phyloP scores from a whole-genome alignment of 768 basidiomycete species.

The Strobilomyces echinocephalus region DNA sequence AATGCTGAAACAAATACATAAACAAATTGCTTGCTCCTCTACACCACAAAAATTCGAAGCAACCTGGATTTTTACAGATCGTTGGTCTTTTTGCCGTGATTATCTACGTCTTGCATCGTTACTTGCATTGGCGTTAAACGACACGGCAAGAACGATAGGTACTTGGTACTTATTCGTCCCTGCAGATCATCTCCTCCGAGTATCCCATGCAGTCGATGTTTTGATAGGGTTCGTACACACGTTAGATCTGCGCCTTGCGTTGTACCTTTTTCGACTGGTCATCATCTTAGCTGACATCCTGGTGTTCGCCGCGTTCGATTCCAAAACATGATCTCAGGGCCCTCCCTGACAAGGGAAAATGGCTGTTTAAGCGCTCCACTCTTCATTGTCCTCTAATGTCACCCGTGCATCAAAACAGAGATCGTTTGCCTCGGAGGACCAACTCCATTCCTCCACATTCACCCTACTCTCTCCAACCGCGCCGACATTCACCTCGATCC shows the following conservation, averaged over 20 bases:
- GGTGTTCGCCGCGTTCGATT: not conserved
- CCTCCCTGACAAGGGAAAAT: not conserved
- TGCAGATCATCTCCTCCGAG: slow-evolving; percentile 63
- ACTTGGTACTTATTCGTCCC: slow-evolving; percentile 24
- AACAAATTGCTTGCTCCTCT: not conserved
- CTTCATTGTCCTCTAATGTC: not conserved
- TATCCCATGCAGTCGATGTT: slow-evolving; percentile 41
- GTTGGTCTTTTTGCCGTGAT: slow-evolving; percentile 39
- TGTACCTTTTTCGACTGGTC: not conserved
- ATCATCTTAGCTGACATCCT: not conserved
- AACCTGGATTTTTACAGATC: not conserved
- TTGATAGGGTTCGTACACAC: slow-evolving; percentile 27
- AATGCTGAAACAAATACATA: no score
- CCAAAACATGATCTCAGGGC: not conserved
- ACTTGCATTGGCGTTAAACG: slow-evolving; percentile 63
- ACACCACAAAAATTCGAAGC: not conserved
- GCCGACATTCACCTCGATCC: slow-evolving; percentile 57
- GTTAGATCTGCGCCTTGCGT: not conserved
- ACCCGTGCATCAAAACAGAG: not conserved
- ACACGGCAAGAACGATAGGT: slow-evolving; percentile 49
- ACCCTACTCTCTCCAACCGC: slow-evolving; percentile 52
- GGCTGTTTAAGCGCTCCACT: slow-evolving; percentile 11
- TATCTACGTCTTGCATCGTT: slow-evolving; percentile 55
- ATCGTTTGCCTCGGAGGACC: slow-evolving; percentile 46
- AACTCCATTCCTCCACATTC: slow-evolving; percentile 48